Conservation (phyloP, 2,329 filamentous ascomycete species). For the Venturia nashicola region DNA sequence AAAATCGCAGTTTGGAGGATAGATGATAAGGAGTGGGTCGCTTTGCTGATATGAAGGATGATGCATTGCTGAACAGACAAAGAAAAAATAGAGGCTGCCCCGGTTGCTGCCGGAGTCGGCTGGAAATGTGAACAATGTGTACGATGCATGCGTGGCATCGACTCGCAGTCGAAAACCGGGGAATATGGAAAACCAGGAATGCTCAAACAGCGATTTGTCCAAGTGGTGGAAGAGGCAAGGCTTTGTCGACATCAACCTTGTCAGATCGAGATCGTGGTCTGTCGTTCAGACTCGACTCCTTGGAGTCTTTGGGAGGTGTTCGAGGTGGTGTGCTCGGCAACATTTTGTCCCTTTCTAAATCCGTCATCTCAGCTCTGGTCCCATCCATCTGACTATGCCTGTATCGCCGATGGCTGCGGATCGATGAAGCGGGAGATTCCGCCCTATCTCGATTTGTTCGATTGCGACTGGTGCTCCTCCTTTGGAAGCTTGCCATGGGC, state of each 20-base stretch:
- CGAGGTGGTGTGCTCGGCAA: not conserved
- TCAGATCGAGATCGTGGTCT: constrained; percentile 1
- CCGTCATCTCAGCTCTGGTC: not conserved
- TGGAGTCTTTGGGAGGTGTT: not conserved
- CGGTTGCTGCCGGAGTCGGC: not conserved
- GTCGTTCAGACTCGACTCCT: not conserved
- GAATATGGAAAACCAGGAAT: not conserved
- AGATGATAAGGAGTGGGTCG: not conserved
- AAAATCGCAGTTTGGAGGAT: not conserved
- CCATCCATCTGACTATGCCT: constrained; percentile 1
- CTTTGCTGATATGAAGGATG: not conserved
- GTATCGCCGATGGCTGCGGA: not conserved
- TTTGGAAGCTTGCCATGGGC: not conserved
- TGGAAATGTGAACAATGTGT: not conserved
- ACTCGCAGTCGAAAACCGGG: not conserved
- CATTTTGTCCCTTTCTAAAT: constrained; percentile 1
- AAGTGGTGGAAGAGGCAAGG: not conserved
- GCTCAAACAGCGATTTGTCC: not conserved
- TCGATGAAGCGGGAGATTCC: not conserved
- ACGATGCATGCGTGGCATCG: not conserved
- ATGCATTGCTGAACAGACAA: not conserved
- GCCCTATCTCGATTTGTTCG: not conserved
- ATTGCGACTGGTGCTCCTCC: not conserved
- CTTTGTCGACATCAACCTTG: not conserved
- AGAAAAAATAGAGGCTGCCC: not conserved